Evolutionary conservation across 257 asterid species (phyloP), one percentile per base, ranked within the genome.

Genomic region (Echium plantagineum): DNA sequence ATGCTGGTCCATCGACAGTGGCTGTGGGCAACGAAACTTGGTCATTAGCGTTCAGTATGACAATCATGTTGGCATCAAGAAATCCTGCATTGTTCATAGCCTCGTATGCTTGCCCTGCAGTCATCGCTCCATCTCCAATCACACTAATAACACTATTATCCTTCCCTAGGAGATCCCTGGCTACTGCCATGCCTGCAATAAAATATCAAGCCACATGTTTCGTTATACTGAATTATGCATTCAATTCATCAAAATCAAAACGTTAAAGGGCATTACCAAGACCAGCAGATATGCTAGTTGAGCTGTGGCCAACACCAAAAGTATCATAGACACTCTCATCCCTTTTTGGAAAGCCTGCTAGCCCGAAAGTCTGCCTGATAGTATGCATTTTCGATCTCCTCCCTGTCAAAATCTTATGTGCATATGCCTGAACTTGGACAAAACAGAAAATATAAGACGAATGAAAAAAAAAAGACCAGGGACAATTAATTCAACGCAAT

Each of bases 101-200:
- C 77, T 87, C 96, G 8, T 84, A 87, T 1, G 89, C 96, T 66
- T 87, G 96, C 63, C 96, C 96, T 48, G 91, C 96, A 1, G 90
- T 87, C 88, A 82, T 84, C 1, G 96, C 86, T 48, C 90, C 96
- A 12, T 87, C 94, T 38, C 96, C 90, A 7, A 87, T 84, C 42
- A 87, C 83, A 2, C 89, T 74, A 38, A 87, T 75, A 6, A 87
- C 94, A 60, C 62, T 78, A 78, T 87, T 82, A 12, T 75, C 65
- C 75, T 82, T 84, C 16, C 94, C 89, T 21, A 80, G 57, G 9
- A 87, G 75, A 67, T 87, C 96, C 60, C 96, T 82, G 18, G 74
- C 96, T 10, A 84, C 86, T 7, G 94, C 96, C 95, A 86, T 86
- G 28, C 95, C 89, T 83, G 76, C 53, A 42, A 17, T 60, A 26